Evolutionary conservation across 768 basidiomycete genomes (phyloP).

Genomic region (Phylloporus scabripes): DNA sequence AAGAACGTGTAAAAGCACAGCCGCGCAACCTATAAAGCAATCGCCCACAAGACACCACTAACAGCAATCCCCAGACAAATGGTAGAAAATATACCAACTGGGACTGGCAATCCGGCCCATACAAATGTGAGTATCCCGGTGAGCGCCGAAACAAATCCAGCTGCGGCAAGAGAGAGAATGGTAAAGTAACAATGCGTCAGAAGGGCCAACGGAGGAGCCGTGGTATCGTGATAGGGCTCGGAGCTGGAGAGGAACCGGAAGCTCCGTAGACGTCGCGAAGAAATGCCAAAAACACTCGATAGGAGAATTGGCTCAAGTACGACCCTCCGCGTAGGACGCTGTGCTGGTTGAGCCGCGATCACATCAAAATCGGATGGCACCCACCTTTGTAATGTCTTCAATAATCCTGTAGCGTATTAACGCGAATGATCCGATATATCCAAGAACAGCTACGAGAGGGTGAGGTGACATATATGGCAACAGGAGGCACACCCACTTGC

Average conservation of each 20-base stretch:
- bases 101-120: slow-evolving; percentile 21
- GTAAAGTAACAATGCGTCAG: slow-evolving; percentile 24
- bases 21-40: slow-evolving; percentile 12
- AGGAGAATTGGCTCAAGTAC: slow-evolving; percentile 15
- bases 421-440: slow-evolving; percentile 25
- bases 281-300: not conserved
- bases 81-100: slow-evolving; percentile 27
- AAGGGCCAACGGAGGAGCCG: slow-evolving; percentile 16
- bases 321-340: slow-evolving; percentile 9
- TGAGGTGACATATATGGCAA: not conserved
- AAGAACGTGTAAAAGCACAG: not conserved
- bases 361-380: not conserved
- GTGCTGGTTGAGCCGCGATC: slow-evolving; percentile 3
- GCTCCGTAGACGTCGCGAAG: not conserved
- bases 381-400: slow-evolving; percentile 17
- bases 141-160: slow-evolving; percentile 24
- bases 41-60: slow-evolving; percentile 23
- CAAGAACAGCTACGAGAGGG: slow-evolving; percentile 20
- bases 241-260: not conserved
- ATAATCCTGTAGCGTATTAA: slow-evolving; percentile 25
- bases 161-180: slow-evolving; percentile 18
- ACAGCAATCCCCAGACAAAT: slow-evolving; percentile 21
- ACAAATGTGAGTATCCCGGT: slow-evolving; percentile 23
- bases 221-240: not conserved
- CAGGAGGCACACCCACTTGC: slow-evolving; percentile 17